Evolutionary conservation across 352 stramenopile genomes (phyloP), one percentile per base, ranked within the genome.

Genomic region (Phytophthora quininea): DNA sequence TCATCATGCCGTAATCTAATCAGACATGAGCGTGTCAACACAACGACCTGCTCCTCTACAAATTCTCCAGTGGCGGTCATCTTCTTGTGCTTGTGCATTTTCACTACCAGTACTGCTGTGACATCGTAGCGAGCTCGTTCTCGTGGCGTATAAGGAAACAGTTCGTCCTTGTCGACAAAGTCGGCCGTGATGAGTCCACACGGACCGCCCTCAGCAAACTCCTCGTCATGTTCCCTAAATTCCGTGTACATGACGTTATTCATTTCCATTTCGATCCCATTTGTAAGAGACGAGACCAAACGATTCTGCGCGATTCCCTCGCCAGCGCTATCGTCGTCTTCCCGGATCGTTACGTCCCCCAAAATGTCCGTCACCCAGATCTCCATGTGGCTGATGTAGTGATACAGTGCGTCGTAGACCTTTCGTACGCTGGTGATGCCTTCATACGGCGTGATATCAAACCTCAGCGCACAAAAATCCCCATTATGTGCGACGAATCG

Each of bases 281-380:
- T 62, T 1, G 42, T 62, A 2, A 82, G 64, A 5, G 61, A 64
- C 46, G 78, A 82, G 6, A 86, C 73, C 14, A 88, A 59, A 10
- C 79, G 77, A 33, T 79, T 69, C 57, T 90, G 75, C 19, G 70
- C 67, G 32, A 87, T 76, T 3, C 67, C 73, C n/a, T 56, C 51
- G n/a, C 79, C 71, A 10, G 62, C 65, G 54, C 65, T 84, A 43
- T 86, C 76, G 35, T 86, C 77, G 43, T 86, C 77, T 55, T 90
- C 81, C 19, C 79, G 68, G 47, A 88, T 79, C 6, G 77, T 88
- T 45, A 90, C 74, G 53, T 82, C 62, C 11, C 81, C 81, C 24
- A 87, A 58, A 31, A 65, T 73, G 55, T 90, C 81, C 9, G 79
- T 86, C 64, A 87, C 69, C 52, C 58, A 77, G 54, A 90, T 86